Base-by-base conservation (phyloP, 2,329 filamentous ascomycete genomes). In the Acarospora socialis region DNA sequence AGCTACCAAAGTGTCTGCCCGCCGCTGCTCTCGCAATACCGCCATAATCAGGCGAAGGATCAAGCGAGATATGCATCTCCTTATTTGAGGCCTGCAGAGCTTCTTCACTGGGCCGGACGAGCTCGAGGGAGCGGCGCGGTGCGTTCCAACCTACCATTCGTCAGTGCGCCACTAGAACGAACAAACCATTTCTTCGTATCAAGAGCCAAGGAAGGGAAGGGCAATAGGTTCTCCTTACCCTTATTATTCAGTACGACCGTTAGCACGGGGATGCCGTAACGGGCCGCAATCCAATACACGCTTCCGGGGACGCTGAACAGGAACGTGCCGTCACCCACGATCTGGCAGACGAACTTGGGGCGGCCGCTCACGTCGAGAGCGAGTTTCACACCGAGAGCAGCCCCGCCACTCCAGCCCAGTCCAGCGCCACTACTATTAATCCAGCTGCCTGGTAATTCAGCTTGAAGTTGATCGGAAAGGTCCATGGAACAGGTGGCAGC, bases 1-100 rank as follows among this genome's bases (percentile, higher is more conserved):
- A n/a, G n/a, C n/a, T n/a, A n/a, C n/a, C n/a, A 24, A 44, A 28
- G 9, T 44, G 30, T n/a, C 69, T 69, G 5, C 73, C 73, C 0
- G 66, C 63, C 1, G 75, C 73, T 4, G 75, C 75, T 49, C 69
- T 73, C 1, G 75, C 75, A 38, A 79, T 78, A 1, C 74, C 74
- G 0, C 71, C 59, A 46, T 78, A 79, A 40, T 80, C 74, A 0
- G 75, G 75, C 0, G 59, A 55, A 0, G 71, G 71, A 16, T 61
- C 57, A 38, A 75, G 73, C 1, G 66, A 68, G 40, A 74, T 73
- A 44, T 73, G 73, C 41, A 73, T 64, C 46, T 74, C 71, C 35
- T 71, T 68, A 46, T 73, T 73, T n/a, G 58, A 65, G 1, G 66
- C 66, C 43, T 51, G 57, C 16, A 68, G 63, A 1, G 63, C 69